Evolutionary conservation across 176 grass and related monocot species (phyloP).

Genomic region (Oryza punctata): DNA sequence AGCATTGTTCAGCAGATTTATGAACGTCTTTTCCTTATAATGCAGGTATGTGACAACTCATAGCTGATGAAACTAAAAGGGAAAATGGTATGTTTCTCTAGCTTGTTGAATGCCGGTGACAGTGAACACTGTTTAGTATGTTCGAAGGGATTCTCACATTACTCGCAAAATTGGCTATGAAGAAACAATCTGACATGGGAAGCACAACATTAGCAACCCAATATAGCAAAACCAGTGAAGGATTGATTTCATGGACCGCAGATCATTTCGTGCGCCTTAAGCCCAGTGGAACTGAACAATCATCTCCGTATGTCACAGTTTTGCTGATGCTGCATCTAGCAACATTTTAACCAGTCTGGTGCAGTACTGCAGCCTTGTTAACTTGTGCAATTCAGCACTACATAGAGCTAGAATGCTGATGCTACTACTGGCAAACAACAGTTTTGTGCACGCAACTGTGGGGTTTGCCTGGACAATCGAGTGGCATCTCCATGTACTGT

Average conservation of each 20-base stretch:
- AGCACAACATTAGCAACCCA: not conserved
- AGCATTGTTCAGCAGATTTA: not conserved
- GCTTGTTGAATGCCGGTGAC: not conserved
- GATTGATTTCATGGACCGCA: not conserved
- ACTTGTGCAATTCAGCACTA: not conserved
- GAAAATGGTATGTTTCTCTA: not conserved
- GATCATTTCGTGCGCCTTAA: not conserved
- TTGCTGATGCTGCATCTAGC: conserved; percentile 2
- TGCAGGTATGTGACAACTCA: not conserved
- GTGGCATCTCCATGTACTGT: too few relatives aligned
- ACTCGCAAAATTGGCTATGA: not conserved
- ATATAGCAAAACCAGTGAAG: not conserved
- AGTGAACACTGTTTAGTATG: not conserved
- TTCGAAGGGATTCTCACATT: not conserved
- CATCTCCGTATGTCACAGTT: not conserved
- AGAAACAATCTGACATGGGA: not conserved
- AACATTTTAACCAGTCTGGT: not conserved
- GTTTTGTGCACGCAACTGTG: not conserved
- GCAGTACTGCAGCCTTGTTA: not conserved
- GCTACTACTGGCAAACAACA: not conserved
- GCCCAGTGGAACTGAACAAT: not conserved
- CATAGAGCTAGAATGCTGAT: not conserved
- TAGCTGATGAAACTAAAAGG: not conserved
- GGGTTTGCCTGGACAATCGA: not conserved
- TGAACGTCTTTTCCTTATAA: not conserved